phyloP scores from a whole-genome alignment of 176 grass and related monocot species.

The Elymus sibiricus region DNA sequence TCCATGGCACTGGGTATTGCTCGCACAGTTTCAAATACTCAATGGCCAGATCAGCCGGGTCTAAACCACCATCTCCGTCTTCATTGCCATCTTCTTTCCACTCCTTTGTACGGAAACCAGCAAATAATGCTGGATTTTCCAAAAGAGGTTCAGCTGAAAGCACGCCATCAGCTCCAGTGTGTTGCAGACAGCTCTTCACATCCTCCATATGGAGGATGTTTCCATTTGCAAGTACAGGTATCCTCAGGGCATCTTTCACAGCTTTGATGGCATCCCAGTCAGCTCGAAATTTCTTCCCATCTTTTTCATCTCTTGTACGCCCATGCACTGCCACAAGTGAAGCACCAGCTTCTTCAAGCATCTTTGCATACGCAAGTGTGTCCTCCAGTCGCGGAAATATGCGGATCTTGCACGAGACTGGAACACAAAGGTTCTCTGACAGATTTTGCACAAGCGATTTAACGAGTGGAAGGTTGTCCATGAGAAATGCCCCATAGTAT shows the following conservation, averaged over 20 bases:
- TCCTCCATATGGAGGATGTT: slow-evolving; percentile 87
- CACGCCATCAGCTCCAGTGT: slow-evolving; percentile 86
- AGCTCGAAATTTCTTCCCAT: slow-evolving; percentile 88
- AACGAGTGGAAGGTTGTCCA: slow-evolving; percentile 85
- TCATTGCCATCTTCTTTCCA: slow-evolving; percentile 58
- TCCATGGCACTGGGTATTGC: slow-evolving; percentile 92
- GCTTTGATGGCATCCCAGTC: slow-evolving; percentile 86
- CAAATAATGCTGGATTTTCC: slow-evolving; percentile 93
- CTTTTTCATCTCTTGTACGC: slow-evolving; percentile 89
- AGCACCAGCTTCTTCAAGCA: slow-evolving; percentile 95
- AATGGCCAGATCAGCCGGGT: slow-evolving; percentile 74
- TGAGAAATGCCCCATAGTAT: slow-evolving; percentile 95
- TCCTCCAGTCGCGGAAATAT: slow-evolving; percentile 82
- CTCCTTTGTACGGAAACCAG: slow-evolving; percentile 66
- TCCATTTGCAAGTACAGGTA: slow-evolving; percentile 97
- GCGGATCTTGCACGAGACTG: slow-evolving; percentile 85
- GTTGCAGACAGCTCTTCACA: slow-evolving; percentile 69
- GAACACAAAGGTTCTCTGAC: slow-evolving; percentile 71
- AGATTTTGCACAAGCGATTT: slow-evolving; percentile 84
- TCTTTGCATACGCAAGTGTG: slow-evolving; percentile 83
- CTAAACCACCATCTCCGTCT: slow-evolving; percentile 38
- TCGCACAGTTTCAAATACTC: slow-evolving; percentile 91
- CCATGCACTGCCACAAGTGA: slow-evolving; percentile 94
- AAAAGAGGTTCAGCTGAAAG: slow-evolving; percentile 92
- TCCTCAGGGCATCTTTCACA: slow-evolving; percentile 71